These are phyloP conservation scores for Russula sp. DNA, from an alignment of 768 basidiomycete genomes.

Conservation along the genomic window DNA sequence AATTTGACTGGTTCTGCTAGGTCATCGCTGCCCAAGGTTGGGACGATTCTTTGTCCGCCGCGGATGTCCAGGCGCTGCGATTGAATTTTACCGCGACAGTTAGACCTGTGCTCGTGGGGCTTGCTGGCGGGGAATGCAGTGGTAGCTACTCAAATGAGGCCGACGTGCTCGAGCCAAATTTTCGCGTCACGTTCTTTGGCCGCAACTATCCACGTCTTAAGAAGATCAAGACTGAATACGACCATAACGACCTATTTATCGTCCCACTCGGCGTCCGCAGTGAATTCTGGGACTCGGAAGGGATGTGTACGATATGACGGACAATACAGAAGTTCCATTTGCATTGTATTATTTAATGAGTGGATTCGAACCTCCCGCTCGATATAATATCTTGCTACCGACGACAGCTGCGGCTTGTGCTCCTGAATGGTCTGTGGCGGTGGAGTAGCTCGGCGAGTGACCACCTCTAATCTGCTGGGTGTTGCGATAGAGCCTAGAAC, in stretches of 20 bases:
- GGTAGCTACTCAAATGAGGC: slow-evolving; percentile 41
- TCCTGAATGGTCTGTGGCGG: too few species aligned
- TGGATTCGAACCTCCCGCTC: too few species aligned
- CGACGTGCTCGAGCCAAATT: slow-evolving; percentile 36
- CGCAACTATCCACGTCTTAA: slow-evolving; percentile 37
- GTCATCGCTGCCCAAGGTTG: not conserved
- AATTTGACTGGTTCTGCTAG: not conserved
- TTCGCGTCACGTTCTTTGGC: slow-evolving; percentile 39
- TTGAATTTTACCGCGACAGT: slow-evolving; percentile 32
- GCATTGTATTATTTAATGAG: too few species aligned
- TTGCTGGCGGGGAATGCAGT: slow-evolving; percentile 34
- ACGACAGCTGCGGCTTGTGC: too few species aligned
- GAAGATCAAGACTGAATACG: slow-evolving; percentile 36
- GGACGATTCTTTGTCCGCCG: slow-evolving; percentile 9
- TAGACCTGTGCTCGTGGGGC: slow-evolving; percentile 34
- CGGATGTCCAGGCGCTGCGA: slow-evolving; percentile 31
- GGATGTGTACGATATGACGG: slow-evolving; percentile 31
- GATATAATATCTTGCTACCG: too few species aligned
- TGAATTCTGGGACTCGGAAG: slow-evolving; percentile 37
- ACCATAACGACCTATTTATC: slow-evolving; percentile 38
- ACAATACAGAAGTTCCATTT: not conserved
- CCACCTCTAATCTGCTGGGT: too few species aligned
- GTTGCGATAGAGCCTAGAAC: too few species aligned
- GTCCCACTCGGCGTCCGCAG: slow-evolving; percentile 37
- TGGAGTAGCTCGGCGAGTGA: too few species aligned